These are phyloP conservation scores for Candida glucosophila DNA, from an alignment of 1,139 yeast species.

Conservation along the genomic window DNA sequence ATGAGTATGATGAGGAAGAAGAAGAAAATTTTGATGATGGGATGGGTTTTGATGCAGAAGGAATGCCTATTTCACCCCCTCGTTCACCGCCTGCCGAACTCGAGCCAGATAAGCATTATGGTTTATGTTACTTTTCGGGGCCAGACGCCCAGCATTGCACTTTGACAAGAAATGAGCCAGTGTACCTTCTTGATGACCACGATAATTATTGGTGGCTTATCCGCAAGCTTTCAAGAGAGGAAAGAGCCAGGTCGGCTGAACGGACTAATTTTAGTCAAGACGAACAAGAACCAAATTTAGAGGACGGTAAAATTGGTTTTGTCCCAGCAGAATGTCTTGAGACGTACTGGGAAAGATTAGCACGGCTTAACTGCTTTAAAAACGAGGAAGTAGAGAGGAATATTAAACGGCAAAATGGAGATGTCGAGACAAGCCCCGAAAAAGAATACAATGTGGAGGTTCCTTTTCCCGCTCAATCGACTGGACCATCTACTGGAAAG, in stretches of 20 bases:
- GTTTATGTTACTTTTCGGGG: slow-evolving; percentile 79
- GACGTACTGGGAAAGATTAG: slow-evolving; percentile 84
- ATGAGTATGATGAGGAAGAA: slow-evolving; percentile 7
- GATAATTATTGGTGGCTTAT: slow-evolving; percentile 98
- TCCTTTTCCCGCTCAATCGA: too few relatives aligned
- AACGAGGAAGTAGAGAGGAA: slow-evolving; percentile 65
- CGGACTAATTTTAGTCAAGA: slow-evolving; percentile 5
- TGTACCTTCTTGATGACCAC: slow-evolving; percentile 72
- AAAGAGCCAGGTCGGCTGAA: slow-evolving; percentile 12
- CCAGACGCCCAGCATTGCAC: slow-evolving; percentile 93
- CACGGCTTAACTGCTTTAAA: slow-evolving; percentile 85
- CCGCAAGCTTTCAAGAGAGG: slow-evolving; percentile 44
- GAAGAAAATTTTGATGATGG: slow-evolving; percentile 5
- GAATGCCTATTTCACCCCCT: slow-evolving; percentile 45
- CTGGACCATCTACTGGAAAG: too few relatives aligned
- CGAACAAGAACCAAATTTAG: slow-evolving; percentile 20
- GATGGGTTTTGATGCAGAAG: slow-evolving; percentile 9
- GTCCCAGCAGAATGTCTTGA: slow-evolving; percentile 96
- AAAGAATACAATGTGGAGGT: too few relatives aligned
- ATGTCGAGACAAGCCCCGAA: too few relatives aligned
- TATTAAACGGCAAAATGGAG: too few relatives aligned
- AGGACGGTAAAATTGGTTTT: slow-evolving; percentile 70
- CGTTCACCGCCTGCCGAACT: slow-evolving; percentile 76
- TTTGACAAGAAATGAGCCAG: slow-evolving; percentile 73
- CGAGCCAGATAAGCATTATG: slow-evolving; percentile 79